Evolutionary conservation across 2,329 filamentous ascomycete species (phyloP), one percentile per base, ranked within the genome.

Genomic region (Macrophomina pseudophaseolina): DNA sequence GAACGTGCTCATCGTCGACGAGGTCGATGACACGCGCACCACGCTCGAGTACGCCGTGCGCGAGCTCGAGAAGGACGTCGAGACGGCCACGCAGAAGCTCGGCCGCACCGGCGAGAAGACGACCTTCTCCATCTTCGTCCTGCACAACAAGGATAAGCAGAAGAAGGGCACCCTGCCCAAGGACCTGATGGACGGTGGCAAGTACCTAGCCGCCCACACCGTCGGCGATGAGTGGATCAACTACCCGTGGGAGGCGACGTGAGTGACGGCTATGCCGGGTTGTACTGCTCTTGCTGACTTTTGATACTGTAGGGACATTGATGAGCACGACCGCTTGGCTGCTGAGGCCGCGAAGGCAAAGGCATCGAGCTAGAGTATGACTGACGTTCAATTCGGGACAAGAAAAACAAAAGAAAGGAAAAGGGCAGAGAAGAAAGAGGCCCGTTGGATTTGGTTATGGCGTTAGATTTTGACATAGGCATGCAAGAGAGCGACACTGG

Each of bases 161-260:
- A 99, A 99, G 89, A 97, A 97, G 86, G 95, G 95, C 64, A 82
- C 81, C 23, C 85, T 99, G 66, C 94, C 95, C 11, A 75, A 87
- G 23, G 89, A 93, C 44, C 93, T 98, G 87, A 84, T 94, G 70
- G 81, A 85, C 48, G 81, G 88, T 65, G 86, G 87, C 66, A 86
- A 90, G 73, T 99, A 99, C 81, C 80, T 91, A 71, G 95, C 95
- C 28, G 93, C 95, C 28, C 85, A 90, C 76, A 98, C 94, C 5
- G 91, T 96, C 38, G 87, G 87, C n/a, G 94, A 99, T 80, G 90
- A 93, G 71, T 99, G 95, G 95, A 98, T 98, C 78, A 96, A 93
- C 86, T 99, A 99, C 82, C 95, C 95, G 16, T 99, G 95, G 95
- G 95, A 98, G 83, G 95, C 95, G 51, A 90, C 82, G 85, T 88